Evolutionary conservation across 805 yeast genomes (phyloP), one percentile per base, ranked within the genome.

Genomic region (Suhomyces sp.): DNA sequence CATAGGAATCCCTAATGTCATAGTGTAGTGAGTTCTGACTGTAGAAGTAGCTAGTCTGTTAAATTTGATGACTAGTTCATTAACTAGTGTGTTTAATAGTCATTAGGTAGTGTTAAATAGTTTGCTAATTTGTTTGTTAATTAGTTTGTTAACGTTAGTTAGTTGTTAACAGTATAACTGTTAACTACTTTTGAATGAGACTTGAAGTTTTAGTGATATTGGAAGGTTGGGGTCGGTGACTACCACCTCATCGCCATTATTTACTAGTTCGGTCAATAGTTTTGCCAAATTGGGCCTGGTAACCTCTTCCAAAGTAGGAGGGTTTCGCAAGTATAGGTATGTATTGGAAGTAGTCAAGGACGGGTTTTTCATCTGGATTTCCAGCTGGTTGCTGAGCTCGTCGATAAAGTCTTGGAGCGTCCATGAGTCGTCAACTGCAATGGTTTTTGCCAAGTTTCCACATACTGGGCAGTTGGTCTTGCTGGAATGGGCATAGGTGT

Each of bases 381-480:
- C 68, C 26, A 41, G 78, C 52, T 57, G 67, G 23, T 59, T 59
- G 15, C 60, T 63, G 26, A 82, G 62, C 22, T 67, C 63, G 9
- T 76, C 79, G 8, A 84, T 70, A 49, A 83, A 71, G 13, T 72
- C 74, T 15, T 66, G 69, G 48, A 65, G 52, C 6, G 62, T 55
- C 69, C 68, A 66, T 71, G 73, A 68, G 15, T 54, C 56, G 41
- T 62, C 59, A 0, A 68, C 71, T 15, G 42, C 51, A 2, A 70
- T 46, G 4, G 36, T 50, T 53, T 68, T 73, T 9, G 69, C 62
- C 13, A 55, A 52, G 41, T 65, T 63, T 7, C 94, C 92, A 69
- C 98, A 93, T 0, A 90, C 93, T 0, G 87, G 79, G 65, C 98
- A 93, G 53, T 81, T 81, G 0, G 74, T 73, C 48, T 82, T 75